Evolutionary conservation across 148 eudicot genomes (phyloP).

Genomic region (Spergularia marina): DNA sequence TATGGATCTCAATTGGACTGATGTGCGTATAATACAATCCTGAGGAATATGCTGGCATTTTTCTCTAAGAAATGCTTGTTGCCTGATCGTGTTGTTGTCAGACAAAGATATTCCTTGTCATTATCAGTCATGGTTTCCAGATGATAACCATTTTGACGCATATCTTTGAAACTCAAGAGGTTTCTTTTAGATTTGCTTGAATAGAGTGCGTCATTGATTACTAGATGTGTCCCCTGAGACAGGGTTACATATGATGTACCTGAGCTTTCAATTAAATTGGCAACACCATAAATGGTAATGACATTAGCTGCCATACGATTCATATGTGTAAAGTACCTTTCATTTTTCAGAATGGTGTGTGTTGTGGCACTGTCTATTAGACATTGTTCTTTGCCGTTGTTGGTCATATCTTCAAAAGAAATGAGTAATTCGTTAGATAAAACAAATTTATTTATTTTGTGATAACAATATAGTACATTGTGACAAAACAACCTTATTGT

Average conservation of each 20-base stretch:
- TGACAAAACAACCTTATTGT: no score
- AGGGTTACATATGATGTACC: background rate
- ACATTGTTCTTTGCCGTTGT: background rate
- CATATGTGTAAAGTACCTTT: background rate
- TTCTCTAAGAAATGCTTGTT: background rate
- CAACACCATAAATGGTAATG: background rate
- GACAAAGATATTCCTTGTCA: no score
- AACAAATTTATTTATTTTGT: background rate
- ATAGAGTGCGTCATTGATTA: background rate
- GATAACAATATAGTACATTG: no score
- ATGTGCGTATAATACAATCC: background rate
- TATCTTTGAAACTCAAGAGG: background rate
- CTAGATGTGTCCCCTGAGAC: background rate
- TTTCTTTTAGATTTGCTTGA: background rate
- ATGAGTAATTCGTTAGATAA: background rate
- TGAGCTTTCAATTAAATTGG: background rate
- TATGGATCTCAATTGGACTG: background rate
- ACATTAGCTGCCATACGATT: background rate
- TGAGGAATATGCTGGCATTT: background rate
- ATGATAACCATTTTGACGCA: constrained; percentile 9
- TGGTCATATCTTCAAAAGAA: background rate
- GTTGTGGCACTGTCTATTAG: background rate
- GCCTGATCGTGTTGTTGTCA: no score
- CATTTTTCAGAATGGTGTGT: background rate
- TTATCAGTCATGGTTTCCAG: background rate